Evolutionary conservation across 768 basidiomycete species (phyloP), one percentile per base, ranked within the genome.

Genomic region (Albatrellus ellisii): DNA sequence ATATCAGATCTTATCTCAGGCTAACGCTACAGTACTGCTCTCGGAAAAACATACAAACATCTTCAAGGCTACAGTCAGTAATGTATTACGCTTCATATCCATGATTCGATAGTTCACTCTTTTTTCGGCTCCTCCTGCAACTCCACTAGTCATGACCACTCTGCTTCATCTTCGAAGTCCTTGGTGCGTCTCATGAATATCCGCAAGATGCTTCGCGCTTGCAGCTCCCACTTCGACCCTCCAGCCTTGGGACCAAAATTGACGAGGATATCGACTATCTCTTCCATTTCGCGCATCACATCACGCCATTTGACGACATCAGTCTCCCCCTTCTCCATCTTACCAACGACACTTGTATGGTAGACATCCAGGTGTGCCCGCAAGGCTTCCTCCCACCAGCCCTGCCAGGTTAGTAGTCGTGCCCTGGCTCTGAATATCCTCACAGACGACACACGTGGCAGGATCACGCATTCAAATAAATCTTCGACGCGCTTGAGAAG

Each of bases 351-450:
- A 17, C 82, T 68, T 40, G 70, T 70, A 10, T 92, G 76, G 59
- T 97, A 99, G 2, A 77, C 84, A 51, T 91, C 79, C 51, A 97
- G 61, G 61, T 87, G 73, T 4, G 88, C 84, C 45, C 86, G 78
- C 35, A 97, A 57, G 0, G 83, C 85, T 8, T 81, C 85, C 39
- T 71, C 71, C 76, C 83, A 86, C 46, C 72, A 69, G 2, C 56
- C 63, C 56, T 84, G 73, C 74, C 78, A 83, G 11, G 77, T 75
- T 36, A 84, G 64, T 41, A 97, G 58, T n/a, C 83, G 75, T 1
- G 79, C 92, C 35, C 91, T 85, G 1, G 87, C 76, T 24, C 77
- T 72, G 67, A 85, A 95, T 42, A 97, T 69, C 9, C 88, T 72
- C 1, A 81, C 63, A 12, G 84, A 61, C 36, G 89, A 84, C 3